Percentiles rank a stretch among this genome's conserved stretches.
These are phyloP conservation scores for Aspergillus hortae DNA, from an alignment of 2,329 filamentous ascomycete species.

Conservation along the genomic window DNA sequence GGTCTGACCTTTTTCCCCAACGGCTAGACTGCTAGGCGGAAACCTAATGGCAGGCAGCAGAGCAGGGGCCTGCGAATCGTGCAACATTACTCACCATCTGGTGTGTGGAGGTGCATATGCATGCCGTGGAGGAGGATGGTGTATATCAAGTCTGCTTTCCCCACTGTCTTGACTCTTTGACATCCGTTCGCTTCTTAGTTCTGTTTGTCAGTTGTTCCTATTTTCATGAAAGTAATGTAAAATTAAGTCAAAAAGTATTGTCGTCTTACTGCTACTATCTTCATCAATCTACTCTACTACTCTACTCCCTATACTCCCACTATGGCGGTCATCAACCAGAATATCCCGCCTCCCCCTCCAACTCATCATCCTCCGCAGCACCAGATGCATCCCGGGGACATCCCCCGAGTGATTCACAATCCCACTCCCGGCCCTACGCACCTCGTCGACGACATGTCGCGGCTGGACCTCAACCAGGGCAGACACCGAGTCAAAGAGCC, in stretches of 20 bases:
- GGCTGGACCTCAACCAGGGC: conserved; percentile 14
- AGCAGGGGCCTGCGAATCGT: background rate
- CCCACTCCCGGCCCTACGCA: conserved; percentile 8
- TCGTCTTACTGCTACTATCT: background rate
- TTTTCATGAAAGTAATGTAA: no score
- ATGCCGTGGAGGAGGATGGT: no score
- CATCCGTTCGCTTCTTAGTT: background rate
- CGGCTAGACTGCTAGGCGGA: background rate
- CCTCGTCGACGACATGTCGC: conserved; percentile 16
- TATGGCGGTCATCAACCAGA: conserved; percentile 18
- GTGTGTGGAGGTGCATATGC: no score
- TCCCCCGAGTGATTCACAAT: conserved; percentile 12
- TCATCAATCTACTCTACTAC: background rate
- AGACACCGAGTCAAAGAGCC: conserved; percentile 3
- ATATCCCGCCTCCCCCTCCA: conserved; percentile 16
- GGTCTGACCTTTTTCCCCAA: background rate
- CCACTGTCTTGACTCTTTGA: background rate
- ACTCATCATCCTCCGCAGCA: conserved; percentile 11
- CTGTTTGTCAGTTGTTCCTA: background rate
- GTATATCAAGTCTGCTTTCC: background rate
- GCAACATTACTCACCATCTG: background rate
- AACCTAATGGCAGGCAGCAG: background rate
- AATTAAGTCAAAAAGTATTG: no score
- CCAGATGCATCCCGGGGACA: conserved; percentile 6
- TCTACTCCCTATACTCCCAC: background rate